Evolutionary conservation across 371 early-diverging fungal genomes (phyloP), one percentile per base, ranked within the genome.

Genomic region (Saksenaea vasiformis): DNA sequence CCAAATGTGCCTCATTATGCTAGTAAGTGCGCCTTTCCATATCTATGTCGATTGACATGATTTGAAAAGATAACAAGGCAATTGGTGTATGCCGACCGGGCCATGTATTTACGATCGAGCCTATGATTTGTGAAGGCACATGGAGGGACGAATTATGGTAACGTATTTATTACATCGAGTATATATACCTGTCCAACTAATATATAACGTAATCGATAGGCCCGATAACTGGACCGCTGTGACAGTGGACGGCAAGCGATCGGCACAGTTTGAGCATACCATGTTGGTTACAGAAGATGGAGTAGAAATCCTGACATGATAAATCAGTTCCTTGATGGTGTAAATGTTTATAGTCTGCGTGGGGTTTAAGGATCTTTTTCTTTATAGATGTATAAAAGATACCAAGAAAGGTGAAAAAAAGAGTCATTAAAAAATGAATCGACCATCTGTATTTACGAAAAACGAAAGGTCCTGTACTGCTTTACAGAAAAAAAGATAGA

Each of bases 211-310:
- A 43, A 31, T 34, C 54, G 36, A n/a, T 43, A 79, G 79, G 96
- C 90, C 92, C 17, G 97, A 98, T 72, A 79, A 89, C 67, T 96
- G 96, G 96, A 96, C 96, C 8, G 91, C 91, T 2, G 93, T 90
- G 3, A 98, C 98, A 1, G 71, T 61, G 26, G 98, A 98, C 68
- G 98, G 98, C 44, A 95, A 94, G 76, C 86, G 96, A 41, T 94
- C 95, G n/a, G 98, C 99, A 1, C 99, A 99, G 83, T 99, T 99
- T 79, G 99, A 99, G 76, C 96, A 99, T 70, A 97, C 97, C 13
- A 71, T 99, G 61, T 84, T 97, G 56, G 91, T 99, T 17, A 98
- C 97, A 5, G 93, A 98, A 73, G 85, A 80, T 28, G 97, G 98
- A 17, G 91, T 91, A 54, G 98, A 98, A 70, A 86, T 99, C 57